Percentiles rank a stretch among this genome's conserved stretches.
These are phyloP conservation scores for Metarhizium rileyi DNA, from an alignment of 2,329 filamentous ascomycete species.

Conservation along the genomic window DNA sequence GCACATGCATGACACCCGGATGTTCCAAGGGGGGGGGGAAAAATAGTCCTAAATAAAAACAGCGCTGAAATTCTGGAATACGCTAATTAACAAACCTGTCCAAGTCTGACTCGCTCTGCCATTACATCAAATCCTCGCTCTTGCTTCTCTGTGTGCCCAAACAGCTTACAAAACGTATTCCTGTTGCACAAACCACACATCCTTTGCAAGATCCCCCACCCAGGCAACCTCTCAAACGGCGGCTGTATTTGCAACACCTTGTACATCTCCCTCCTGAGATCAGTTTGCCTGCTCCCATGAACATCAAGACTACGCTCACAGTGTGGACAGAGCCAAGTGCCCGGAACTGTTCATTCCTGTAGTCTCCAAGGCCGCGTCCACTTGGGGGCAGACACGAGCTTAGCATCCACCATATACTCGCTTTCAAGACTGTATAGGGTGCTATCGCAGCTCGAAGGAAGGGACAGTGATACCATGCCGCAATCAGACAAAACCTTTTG, in stretches of 20 bases:
- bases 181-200: slow-evolving; percentile 9
- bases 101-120: not conserved
- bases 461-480: not conserved
- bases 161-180: slow-evolving; percentile 9
- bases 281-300: not conserved
- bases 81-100: not conserved
- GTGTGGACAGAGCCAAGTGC: slow-evolving; percentile 12
- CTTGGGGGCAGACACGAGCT: not conserved
- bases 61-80: not conserved
- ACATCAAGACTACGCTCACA: slow-evolving; percentile 9
- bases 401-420: not conserved
- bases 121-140: not conserved
- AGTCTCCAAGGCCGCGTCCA: slow-evolving; percentile 9
- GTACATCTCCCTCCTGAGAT: not conserved
- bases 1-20: too few relatives aligned
- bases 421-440: not conserved
- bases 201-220: slow-evolving; percentile 5
- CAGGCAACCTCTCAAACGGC: slow-evolving; percentile 8
- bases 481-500: not conserved
- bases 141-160: not conserved
- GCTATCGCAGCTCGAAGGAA: not conserved
- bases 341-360: slow-evolving; percentile 2
- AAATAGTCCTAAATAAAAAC: not conserved
- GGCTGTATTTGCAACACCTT: slow-evolving; percentile 3
- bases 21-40: too few relatives aligned